Evolutionary conservation across 176 grass and related monocot genomes (phyloP), one percentile per base, ranked within the genome.

Genomic region (Carex littledalei): DNA sequence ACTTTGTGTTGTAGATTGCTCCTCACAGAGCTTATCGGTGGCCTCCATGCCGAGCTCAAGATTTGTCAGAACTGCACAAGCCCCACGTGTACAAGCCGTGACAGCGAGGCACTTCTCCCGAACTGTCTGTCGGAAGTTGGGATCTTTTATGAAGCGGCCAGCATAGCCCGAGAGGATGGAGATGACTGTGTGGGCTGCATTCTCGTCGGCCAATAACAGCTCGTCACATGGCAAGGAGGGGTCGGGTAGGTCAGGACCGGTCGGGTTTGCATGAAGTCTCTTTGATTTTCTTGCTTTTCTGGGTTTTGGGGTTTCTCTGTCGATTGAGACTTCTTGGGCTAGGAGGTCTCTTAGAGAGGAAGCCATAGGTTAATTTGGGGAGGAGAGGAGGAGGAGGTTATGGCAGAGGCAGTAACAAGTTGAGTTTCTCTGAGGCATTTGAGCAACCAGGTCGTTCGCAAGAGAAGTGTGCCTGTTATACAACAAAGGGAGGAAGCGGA

Each of bases 41-140:
- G 91, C 93, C 86, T 99, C 93, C 83, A 99, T 84, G 15, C 87
- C 96, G 0, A 99, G 91, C 91, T 99, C 96, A 63, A 99, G 90
- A 85, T 99, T 95, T 22, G 93, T 86, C 57, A 99, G 84, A 69
- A 95, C 88, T 41, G 93, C 90, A 80, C 85, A 88, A 31, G 43
- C 83, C 55, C 57, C 77, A 41, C 82, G 67, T 47, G 80, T 79
- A 22, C 84, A 79, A 0, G 89, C 83, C 68, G 88, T 93, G 10
- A 83, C 64, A 67, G 88, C 64, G 1, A 75, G 72, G 84, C 93
- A 99, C 70, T 99, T 99, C 45, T 94, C 93, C 7, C 90, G 85
- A 12, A 95, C 82, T 52, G 16, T 87, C 14, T 92, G 81, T 58
- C 93, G 84, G 82, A 99, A 94, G 31, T 55, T 84, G 11, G 77